Percentiles rank a stretch among this genome's conserved stretches.
Evolutionary conservation across 129 eudicot species (phyloP).

Genomic region (Lonicera japonica): DNA sequence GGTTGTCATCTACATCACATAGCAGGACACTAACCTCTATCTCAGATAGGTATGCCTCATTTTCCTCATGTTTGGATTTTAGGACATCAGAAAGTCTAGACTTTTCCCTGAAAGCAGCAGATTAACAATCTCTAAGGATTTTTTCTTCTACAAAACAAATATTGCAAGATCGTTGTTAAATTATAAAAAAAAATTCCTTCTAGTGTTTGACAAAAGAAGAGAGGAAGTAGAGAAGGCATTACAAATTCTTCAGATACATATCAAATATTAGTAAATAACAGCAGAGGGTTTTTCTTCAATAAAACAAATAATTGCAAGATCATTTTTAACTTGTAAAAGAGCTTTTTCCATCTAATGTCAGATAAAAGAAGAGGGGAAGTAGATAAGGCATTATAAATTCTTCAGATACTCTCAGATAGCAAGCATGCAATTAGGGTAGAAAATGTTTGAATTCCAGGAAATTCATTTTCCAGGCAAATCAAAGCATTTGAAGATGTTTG

Average conservation of each 20-base stretch:
- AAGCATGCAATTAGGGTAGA: too few relatives aligned
- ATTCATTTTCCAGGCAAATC: too few relatives aligned
- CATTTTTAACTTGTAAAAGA: too few relatives aligned
- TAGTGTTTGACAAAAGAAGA: not conserved
- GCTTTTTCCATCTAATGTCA: not conserved
- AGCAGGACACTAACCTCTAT: slow-evolving; percentile 55
- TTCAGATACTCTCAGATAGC: not conserved
- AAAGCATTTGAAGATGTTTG: too few relatives aligned
- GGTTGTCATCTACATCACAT: not conserved
- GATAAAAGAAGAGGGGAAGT: not conserved
- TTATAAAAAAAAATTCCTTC: not conserved
- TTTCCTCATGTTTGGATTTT: slow-evolving; percentile 84
- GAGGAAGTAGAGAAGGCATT: not conserved
- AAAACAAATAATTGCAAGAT: not conserved
- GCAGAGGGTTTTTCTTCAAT: not conserved
- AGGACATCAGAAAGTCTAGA: slow-evolving; percentile 48
- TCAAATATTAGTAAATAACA: too few relatives aligned
- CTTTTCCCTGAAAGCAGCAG: slow-evolving; percentile 55
- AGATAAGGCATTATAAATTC: not conserved
- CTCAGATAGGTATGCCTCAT: slow-evolving; percentile 91
- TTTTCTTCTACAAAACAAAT: not conserved
- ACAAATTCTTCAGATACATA: not conserved
- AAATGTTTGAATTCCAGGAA: too few relatives aligned
- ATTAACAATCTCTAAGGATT: not conserved
- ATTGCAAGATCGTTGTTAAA: not conserved